Evolutionary conservation across 768 basidiomycete species (phyloP).

Genomic region (Macrocybe gigantea): DNA sequence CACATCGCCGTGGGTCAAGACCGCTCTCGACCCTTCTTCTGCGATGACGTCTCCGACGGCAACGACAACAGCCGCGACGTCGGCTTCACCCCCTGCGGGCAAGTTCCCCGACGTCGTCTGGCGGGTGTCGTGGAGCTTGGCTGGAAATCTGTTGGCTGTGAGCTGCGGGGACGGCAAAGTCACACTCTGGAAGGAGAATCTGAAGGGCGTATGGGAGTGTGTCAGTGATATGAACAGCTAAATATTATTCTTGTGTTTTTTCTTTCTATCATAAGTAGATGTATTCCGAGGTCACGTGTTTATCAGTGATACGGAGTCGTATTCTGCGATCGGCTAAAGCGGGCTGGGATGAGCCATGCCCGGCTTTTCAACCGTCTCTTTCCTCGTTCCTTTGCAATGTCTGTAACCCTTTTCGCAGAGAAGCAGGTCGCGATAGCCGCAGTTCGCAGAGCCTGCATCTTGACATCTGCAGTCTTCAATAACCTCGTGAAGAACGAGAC

Average conservation of each 20-base stretch:
- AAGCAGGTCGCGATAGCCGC: constrained; percentile 80
- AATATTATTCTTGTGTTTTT: constrained; percentile 1
- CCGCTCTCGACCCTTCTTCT: constrained; percentile 67
- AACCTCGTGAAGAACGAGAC: constrained; percentile 82
- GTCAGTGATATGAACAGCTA: constrained; percentile 92
- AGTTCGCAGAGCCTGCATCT: constrained; percentile 77
- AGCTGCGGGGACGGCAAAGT: constrained; percentile 98
- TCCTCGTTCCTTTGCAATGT: constrained; percentile 35
- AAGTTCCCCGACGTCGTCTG: constrained; percentile 97
- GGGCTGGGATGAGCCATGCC: background rate
- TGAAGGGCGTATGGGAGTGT: constrained; percentile 94
- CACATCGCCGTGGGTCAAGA: constrained; percentile 72
- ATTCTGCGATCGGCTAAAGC: no score
- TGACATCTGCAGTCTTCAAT: constrained; percentile 84
- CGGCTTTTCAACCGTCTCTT: constrained; percentile 10
- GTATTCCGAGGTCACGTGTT: no score
- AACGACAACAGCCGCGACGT: constrained; percentile 33
- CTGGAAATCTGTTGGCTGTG: constrained; percentile 93
- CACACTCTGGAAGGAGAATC: constrained; percentile 95
- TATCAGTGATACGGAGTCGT: no score
- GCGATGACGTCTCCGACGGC: constrained; percentile 39
- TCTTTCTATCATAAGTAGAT: no score
- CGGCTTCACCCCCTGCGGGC: constrained; percentile 45
- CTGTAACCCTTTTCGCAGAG: constrained; percentile 55
- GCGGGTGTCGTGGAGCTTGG: constrained; percentile 98